Percentiles rank a stretch among this genome's conserved stretches.
These are phyloP conservation scores for Exophiala xenobiotica DNA, from an alignment of 2,329 filamentous ascomycete species.

Conservation along the genomic window DNA sequence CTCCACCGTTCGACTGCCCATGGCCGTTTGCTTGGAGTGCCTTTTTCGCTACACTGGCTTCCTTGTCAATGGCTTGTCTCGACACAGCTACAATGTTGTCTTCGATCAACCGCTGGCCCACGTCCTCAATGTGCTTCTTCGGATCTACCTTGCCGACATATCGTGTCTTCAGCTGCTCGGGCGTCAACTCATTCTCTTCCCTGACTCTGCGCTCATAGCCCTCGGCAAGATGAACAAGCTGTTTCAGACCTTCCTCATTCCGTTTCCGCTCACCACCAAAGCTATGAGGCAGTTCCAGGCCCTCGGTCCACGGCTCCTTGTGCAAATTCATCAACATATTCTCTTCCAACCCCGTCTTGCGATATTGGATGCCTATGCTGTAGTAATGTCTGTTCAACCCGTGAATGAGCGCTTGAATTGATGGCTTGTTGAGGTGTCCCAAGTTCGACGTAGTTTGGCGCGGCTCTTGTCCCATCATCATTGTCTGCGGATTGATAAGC, in stretches of 20 bases:
- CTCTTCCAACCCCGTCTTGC: conserved; percentile 95
- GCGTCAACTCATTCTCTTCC: conserved; percentile 95
- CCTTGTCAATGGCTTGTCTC: conserved; percentile 99
- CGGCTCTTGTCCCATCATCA: conserved; percentile 97
- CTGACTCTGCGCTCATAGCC: conserved; percentile 98
- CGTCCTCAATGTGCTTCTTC: conserved; percentile 98
- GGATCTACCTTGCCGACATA: conserved; percentile 99
- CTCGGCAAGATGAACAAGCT: conserved; percentile 84
- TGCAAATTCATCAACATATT: conserved; percentile 99
- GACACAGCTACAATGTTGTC: conserved; percentile 99
- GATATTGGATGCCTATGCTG: conserved; percentile 96
- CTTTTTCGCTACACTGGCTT: conserved; percentile 84
- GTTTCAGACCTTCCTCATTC: conserved; percentile 85
- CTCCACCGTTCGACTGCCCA: conserved; percentile 49
- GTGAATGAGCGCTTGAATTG: conserved; percentile 98
- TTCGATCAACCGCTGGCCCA: conserved; percentile 94
- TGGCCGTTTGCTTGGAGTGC: conserved; percentile 49
- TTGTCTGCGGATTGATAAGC: conserved; percentile 93
- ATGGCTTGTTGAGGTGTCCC: conserved; percentile 97
- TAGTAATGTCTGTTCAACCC: conserved; percentile 99
- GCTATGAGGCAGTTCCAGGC: conserved; percentile 94
- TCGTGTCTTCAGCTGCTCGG: conserved; percentile 96
- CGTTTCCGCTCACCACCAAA: conserved; percentile 80
- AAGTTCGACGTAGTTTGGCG: conserved; percentile 97
- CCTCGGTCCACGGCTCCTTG: conserved; percentile 99